Evolutionary conservation across 805 yeast genomes (phyloP).

Genomic region (Ogataea zsoltii): DNA sequence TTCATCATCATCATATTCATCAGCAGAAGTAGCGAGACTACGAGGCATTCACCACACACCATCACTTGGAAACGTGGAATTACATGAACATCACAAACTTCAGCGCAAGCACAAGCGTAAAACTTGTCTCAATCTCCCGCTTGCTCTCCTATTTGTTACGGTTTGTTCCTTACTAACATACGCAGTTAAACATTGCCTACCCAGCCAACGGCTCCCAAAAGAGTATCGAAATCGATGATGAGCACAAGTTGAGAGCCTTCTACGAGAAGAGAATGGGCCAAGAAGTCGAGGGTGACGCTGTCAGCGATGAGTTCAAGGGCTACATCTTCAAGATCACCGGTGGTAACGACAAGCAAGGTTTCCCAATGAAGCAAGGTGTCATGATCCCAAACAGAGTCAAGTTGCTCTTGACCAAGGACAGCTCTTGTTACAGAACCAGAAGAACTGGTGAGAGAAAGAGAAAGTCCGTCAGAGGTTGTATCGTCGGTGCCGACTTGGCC

Average conservation of each 20-base stretch:
- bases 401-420: constrained; percentile 89
- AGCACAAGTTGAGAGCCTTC: constrained; percentile 96
- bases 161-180: neutral
- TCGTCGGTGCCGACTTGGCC: constrained; percentile 95
- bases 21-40: neutral
- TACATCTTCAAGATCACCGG: constrained; percentile 98
- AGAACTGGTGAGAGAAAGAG: constrained; percentile 99
- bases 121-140: neutral
- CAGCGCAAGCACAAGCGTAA: neutral
- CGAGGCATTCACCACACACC: too few species aligned
- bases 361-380: constrained; percentile 99
- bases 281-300: constrained; percentile 98
- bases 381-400: constrained; percentile 99
- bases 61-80: neutral
- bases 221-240: constrained; percentile 97
- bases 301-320: constrained; percentile 99
- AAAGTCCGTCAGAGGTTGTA: constrained; percentile 99
- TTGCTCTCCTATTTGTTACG: neutral
- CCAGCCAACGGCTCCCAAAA: constrained; percentile 99
- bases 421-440: constrained; percentile 99
- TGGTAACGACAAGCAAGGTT: constrained; percentile 99
- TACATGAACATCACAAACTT: neutral
- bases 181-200: constrained; percentile 95
- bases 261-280: constrained; percentile 99
- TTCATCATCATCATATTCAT: too few species aligned